Conservation (phyloP, 2,329 filamentous ascomycete species). For the Neurospora sp. region DNA sequence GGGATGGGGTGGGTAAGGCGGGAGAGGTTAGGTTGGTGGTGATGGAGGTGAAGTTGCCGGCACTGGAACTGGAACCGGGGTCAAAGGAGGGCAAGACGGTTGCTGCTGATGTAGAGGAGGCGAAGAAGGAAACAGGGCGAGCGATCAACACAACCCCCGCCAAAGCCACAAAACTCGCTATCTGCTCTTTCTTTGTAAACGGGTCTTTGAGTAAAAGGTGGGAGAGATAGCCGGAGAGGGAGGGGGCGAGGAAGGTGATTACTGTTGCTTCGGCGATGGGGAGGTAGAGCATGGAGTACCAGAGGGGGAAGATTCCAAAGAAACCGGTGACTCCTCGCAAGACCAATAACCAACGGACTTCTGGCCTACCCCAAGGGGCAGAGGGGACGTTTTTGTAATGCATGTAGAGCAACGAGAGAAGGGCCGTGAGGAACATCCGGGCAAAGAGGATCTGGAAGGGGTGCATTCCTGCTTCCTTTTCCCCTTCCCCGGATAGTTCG, state of each 20-base stretch:
- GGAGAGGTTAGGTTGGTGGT: too few relatives aligned
- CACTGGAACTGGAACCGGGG: too few relatives aligned
- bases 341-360: constrained; percentile 58
- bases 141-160: constrained; percentile 77
- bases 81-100: background rate
- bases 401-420: constrained; percentile 61
- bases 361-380: too few relatives aligned
- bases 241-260: constrained; percentile 76
- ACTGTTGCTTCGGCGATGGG: constrained; percentile 82
- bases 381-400: too few relatives aligned
- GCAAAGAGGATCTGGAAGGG: constrained; percentile 78
- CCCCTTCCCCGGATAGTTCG: constrained; percentile 56
- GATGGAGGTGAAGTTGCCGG: too few relatives aligned
- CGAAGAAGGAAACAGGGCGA: constrained; percentile 41
- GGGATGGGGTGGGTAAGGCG: too few relatives aligned
- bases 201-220: constrained; percentile 65
- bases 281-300: constrained; percentile 58
- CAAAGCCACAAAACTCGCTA: constrained; percentile 66
- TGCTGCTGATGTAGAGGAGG: constrained; percentile 2
- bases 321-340: constrained; percentile 58
- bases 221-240: constrained; percentile 69
- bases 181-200: constrained; percentile 66
- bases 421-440: constrained; percentile 63
- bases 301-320: constrained; percentile 75
- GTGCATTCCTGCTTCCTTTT: constrained; percentile 41